Evolutionary conservation across 2,329 filamentous ascomycete genomes (phyloP).

Genomic region (Epichloe festucae): DNA sequence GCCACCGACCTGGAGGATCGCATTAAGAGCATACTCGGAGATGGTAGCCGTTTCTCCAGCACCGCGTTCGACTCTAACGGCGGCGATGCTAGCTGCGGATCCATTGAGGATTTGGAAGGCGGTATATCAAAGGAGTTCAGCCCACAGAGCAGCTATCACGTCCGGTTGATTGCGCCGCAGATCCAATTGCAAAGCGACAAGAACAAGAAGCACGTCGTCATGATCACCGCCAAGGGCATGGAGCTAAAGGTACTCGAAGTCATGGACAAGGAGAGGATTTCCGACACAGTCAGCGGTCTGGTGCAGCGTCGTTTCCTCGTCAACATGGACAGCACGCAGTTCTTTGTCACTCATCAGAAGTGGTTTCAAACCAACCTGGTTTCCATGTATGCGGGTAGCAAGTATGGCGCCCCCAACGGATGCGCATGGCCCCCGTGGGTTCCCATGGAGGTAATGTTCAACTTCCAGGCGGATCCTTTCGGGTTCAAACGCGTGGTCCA

Average conservation of each 20-base stretch:
- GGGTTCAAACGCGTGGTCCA: slow-evolving; percentile 97
- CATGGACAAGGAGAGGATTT: slow-evolving; percentile 90
- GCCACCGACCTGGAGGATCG: slow-evolving; percentile 63
- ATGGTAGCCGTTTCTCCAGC: slow-evolving; percentile 66
- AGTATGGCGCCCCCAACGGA: slow-evolving; percentile 73
- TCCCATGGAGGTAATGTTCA: slow-evolving; percentile 95
- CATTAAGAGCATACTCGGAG: slow-evolving; percentile 72
- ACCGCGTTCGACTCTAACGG: slow-evolving; percentile 19
- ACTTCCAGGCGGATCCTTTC: slow-evolving; percentile 85
- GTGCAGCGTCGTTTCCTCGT: slow-evolving; percentile 90
- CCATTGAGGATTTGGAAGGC: slow-evolving; percentile 51
- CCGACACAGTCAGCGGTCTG: slow-evolving; percentile 84
- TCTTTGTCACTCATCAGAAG: slow-evolving; percentile 92
- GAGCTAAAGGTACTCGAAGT: slow-evolving; percentile 95
- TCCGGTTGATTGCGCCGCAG: slow-evolving; percentile 90
- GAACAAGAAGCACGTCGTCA: slow-evolving; percentile 88
- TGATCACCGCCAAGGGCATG: slow-evolving; percentile 97
- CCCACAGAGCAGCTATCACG: slow-evolving; percentile 85
- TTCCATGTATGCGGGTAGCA: slow-evolving; percentile 87
- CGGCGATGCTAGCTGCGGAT: slow-evolving; percentile 21
- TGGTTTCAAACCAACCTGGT: slow-evolving; percentile 74
- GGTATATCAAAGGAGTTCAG: slow-evolving; percentile 81
- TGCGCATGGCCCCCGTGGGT: slow-evolving; percentile 97
- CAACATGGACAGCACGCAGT: slow-evolving; percentile 95
- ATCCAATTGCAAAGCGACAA: slow-evolving; percentile 98